These are phyloP conservation scores for Ilyonectria destructans DNA, from an alignment of 2,329 filamentous ascomycete genomes.

Conservation along the genomic window DNA sequence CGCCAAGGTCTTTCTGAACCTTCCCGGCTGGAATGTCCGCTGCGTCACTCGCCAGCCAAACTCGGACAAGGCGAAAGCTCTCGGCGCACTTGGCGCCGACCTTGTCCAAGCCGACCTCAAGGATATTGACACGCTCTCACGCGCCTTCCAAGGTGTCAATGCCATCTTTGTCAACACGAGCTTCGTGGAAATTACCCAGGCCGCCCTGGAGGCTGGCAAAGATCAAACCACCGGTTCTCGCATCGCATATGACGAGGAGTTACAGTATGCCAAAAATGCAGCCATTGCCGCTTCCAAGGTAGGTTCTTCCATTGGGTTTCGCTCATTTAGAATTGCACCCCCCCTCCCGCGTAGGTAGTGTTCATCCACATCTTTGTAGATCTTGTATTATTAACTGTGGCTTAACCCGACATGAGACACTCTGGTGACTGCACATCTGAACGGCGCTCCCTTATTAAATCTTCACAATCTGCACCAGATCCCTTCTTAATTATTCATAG, in stretches of 20 bases:
- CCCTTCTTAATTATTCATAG: no score
- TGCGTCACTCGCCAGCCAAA: slow-evolving; percentile 61
- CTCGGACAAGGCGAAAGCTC: slow-evolving; percentile 57
- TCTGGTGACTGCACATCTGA: no score
- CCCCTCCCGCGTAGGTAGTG: no score
- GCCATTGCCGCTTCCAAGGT: slow-evolving; percentile 63
- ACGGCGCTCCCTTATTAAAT: no score
- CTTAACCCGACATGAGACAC: no score
- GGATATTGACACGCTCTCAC: slow-evolving; percentile 55
- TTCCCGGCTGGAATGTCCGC: slow-evolving; percentile 59
- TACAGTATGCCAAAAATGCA: slow-evolving; percentile 68
- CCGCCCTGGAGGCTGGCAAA: slow-evolving; percentile 55
- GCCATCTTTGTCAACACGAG: slow-evolving; percentile 69
- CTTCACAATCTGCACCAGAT: no score
- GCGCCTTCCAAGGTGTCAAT: slow-evolving; percentile 60
- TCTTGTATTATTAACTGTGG: no score
- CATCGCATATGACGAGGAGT: slow-evolving; percentile 63
- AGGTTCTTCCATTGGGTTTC: no score
- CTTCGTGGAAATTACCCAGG: slow-evolving; percentile 65
- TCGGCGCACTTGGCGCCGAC: slow-evolving; percentile 59
- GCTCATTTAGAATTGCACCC: no score
- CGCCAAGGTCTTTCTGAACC: slow-evolving; percentile 58
- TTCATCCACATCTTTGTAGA: no score
- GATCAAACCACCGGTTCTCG: slow-evolving; percentile 54
- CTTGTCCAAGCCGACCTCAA: slow-evolving; percentile 63